Evolutionary conservation across 1,139 yeast genomes (phyloP).

Genomic region (Kodamaea derodonti): DNA sequence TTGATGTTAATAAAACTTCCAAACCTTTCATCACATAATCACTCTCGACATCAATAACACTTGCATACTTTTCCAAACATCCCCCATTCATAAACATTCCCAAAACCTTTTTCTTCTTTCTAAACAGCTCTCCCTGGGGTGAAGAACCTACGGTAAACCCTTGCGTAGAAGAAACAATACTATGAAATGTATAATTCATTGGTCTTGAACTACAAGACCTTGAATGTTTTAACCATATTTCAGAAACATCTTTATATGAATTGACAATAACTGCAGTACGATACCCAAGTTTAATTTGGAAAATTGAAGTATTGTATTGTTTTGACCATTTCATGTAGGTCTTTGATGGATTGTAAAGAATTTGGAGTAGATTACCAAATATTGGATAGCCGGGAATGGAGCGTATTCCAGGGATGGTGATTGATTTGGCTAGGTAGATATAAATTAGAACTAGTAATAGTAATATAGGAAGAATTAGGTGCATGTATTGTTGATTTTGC

Average conservation of each 20-base stretch:
- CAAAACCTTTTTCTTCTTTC: constrained; percentile 51
- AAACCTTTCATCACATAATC: constrained; percentile 27
- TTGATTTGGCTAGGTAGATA: no score
- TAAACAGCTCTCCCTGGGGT: constrained; percentile 57
- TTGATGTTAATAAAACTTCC: constrained; percentile 2
- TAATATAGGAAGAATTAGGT: no score
- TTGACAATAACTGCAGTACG: constrained; percentile 61
- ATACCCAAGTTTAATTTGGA: constrained; percentile 61
- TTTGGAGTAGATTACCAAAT: constrained; percentile 49
- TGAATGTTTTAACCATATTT: constrained; percentile 53
- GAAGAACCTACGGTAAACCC: constrained; percentile 77
- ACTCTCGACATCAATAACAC: constrained; percentile 45
- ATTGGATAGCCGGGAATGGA: constrained; percentile 48
- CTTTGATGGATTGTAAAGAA: constrained; percentile 49
- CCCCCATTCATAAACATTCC: constrained; percentile 23
- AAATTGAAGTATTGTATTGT: constrained; percentile 42
- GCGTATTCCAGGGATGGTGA: constrained; percentile 33
- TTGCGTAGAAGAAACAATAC: constrained; percentile 57
- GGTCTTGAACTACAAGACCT: constrained; percentile 67
- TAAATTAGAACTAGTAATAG: no score
- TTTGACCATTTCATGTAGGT: constrained; percentile 47
- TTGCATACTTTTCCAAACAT: no score
- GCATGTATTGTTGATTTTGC: no score
- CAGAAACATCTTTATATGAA: constrained; percentile 49
- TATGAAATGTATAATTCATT: constrained; percentile 61